phyloP scores from a whole-genome alignment of 2,329 filamentous ascomycete genomes.

The Colletotrichum spinosum region DNA sequence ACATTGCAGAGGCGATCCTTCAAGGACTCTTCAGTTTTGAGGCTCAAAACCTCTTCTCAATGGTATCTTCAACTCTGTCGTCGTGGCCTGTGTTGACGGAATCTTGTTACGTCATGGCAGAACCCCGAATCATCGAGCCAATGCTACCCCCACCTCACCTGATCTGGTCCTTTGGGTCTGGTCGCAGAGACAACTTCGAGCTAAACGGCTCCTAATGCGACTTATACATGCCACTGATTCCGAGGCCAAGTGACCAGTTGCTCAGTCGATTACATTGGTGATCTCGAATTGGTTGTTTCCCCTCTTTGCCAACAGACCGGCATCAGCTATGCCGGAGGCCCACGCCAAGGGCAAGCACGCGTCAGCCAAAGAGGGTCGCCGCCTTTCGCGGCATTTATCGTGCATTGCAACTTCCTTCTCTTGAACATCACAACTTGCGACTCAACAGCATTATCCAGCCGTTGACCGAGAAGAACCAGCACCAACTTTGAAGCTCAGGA shows the following conservation, averaged over 20 bases:
- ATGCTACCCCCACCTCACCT: conserved; percentile 10
- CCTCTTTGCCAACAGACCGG: conserved; percentile 20
- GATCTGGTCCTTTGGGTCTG: conserved; percentile 1
- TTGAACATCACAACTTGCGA: conserved; percentile 5
- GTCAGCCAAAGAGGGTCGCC: conserved; percentile 36
- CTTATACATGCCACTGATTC: conserved; percentile 21
- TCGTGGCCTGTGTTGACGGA: neutral
- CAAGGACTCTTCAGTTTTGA: too few relatives aligned
- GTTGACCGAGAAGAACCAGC: too few relatives aligned
- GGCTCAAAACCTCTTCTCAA: neutral
- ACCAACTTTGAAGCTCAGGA: too few relatives aligned
- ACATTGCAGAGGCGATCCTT: too few relatives aligned
- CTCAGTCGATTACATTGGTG: conserved; percentile 23
- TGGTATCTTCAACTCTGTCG: neutral
- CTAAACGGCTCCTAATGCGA: conserved; percentile 6
- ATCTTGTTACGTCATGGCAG: conserved; percentile 19
- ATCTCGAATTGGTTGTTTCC: conserved; percentile 1
- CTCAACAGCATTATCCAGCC: too few relatives aligned
- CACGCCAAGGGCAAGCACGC: conserved; percentile 36
- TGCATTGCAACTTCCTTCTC: conserved; percentile 25
- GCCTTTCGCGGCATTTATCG: conserved; percentile 28
- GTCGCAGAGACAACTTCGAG: neutral
- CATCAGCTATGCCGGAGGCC: conserved; percentile 28
- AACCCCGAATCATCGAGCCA: neutral
- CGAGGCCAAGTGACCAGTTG: conserved; percentile 28